Evolutionary conservation across 2,329 filamentous ascomycete genomes (phyloP).

Genomic region (Colletotrichum plurivorum): DNA sequence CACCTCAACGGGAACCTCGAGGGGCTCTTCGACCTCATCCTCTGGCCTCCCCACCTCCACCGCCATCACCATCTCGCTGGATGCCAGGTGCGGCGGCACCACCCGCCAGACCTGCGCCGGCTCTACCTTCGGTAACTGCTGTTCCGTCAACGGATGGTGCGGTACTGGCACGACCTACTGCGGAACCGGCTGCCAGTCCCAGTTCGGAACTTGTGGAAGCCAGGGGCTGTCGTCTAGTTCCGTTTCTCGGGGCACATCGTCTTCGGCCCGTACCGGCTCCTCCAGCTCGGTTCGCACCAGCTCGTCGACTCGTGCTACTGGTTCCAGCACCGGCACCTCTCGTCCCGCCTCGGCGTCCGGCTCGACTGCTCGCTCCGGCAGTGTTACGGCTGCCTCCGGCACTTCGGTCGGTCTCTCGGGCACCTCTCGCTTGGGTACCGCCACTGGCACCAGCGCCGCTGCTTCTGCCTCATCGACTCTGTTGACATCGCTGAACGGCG

Average conservation of each 20-base stretch:
- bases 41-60: constrained; percentile 41
- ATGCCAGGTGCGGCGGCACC: constrained; percentile 51
- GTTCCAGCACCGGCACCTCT: not conserved
- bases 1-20: constrained; percentile 34
- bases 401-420: constrained; percentile 1
- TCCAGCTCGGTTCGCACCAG: constrained; percentile 1
- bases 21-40: constrained; percentile 35
- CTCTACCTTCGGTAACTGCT: constrained; percentile 55
- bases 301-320: not conserved
- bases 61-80: constrained; percentile 46
- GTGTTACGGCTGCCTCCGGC: constrained; percentile 8
- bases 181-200: constrained; percentile 40
- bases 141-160: constrained; percentile 57
- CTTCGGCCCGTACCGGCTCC: constrained; percentile 5
- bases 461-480: not conserved
- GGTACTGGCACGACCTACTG: constrained; percentile 44
- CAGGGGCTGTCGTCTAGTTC: constrained; percentile 6
- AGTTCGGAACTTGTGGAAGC: constrained; percentile 39
- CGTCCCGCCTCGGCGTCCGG: no score
- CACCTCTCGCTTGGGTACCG: not conserved
- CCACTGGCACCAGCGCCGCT: not conserved
- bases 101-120: constrained; percentile 51
- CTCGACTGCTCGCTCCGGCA: not conserved
- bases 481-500: constrained; percentile 8
- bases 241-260: constrained; percentile 7